Evolutionary conservation across 2,329 filamentous ascomycete genomes (phyloP), one percentile per base, ranked within the genome.

Genomic region (Colletotrichum kahawae): DNA sequence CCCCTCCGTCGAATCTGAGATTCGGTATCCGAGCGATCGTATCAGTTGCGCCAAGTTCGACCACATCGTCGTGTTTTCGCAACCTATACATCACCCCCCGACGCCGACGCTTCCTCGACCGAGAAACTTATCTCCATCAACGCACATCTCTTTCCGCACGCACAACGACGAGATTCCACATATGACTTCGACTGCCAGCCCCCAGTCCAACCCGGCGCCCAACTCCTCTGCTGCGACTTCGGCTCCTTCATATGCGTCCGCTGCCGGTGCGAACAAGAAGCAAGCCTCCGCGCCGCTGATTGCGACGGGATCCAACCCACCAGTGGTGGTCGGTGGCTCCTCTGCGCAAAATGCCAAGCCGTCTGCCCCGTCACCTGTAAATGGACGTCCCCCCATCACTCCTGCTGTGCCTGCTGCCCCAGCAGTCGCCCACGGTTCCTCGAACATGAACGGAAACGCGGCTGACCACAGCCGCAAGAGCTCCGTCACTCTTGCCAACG

Each of bases 401-500:
- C 93, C 93, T 78, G 92, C 93, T 82, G 88, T 94, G 80, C 93
- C 93, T 79, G 88, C 88, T 83, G 87, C 88, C 78, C 89, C 92
- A 78, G 87, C 88, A 77, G 91, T 94, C 79, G 90, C 89, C 77
- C 91, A 92, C 84, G 90, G 90, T 84, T 91, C 88, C 81, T 72
- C 69, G 24, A 89, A 89, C 81, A 85, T 91, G 80, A 97, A 97
- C 91, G 95, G 95, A 79, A 87, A 87, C 79, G 85, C 89, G 70
- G 88, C 88, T 79, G 93, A 95, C 80, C 96, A 98, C 87, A 90
- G 89, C 82, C 92, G 95, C 83, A 98, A 98, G 87, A 92, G 93
- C 78, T 98, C 96, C 21, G 94, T 98, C 81, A 98, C 96, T 81
- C 98, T 98, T 84, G 93, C 95, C 79, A 94, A 94, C 82, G 95